A percentile compares a stretch with the other conserved stretches of the same genome.
Evolutionary conservation across 352 stramenopile species (phyloP).

Genomic region (Thalassiosira allenii): DNA sequence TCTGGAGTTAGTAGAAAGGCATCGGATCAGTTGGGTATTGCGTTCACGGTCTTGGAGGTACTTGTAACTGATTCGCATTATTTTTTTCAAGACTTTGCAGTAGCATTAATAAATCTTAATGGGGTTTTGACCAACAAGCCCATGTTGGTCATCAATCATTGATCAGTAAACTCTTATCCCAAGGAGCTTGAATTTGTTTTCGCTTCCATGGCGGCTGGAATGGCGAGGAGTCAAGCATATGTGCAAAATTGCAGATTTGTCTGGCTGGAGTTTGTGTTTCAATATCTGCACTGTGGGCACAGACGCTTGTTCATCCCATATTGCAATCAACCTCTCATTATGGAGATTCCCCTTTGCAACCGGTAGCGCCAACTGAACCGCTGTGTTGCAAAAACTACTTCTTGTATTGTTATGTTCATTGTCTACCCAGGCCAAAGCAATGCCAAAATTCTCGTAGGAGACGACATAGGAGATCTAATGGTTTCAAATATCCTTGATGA

Average conservation of each 20-base stretch:
- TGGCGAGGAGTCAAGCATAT: slow-evolving; percentile 47
- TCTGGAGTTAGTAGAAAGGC: too few species aligned
- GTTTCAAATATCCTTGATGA: background rate
- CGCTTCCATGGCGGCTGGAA: background rate
- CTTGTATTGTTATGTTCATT: slow-evolving; percentile 1
- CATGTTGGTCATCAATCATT: background rate
- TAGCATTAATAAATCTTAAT: too few species aligned
- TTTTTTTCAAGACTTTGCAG: too few species aligned
- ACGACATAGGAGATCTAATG: slow-evolving; percentile 42
- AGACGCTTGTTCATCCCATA: slow-evolving; percentile 24
- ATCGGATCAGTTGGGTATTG: too few species aligned
- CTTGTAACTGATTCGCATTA: too few species aligned
- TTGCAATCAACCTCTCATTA: slow-evolving; percentile 4
- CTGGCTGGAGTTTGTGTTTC: slow-evolving; percentile 37
- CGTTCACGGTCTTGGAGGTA: too few species aligned
- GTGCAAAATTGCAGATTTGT: slow-evolving; percentile 36
- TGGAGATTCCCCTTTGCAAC: background rate
- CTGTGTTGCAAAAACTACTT: background rate
- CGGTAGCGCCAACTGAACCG: background rate
- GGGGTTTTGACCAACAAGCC: too few species aligned
- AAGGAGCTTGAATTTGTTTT: slow-evolving; percentile 46
- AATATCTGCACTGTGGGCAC: slow-evolving; percentile 44
- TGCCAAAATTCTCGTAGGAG: slow-evolving; percentile 57
- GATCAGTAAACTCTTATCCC: slow-evolving; percentile 32
- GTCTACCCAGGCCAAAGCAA: slow-evolving; percentile 52